Evolutionary conservation across 441 rosid genomes (phyloP).

Genomic region (Brassica hybrid): DNA sequence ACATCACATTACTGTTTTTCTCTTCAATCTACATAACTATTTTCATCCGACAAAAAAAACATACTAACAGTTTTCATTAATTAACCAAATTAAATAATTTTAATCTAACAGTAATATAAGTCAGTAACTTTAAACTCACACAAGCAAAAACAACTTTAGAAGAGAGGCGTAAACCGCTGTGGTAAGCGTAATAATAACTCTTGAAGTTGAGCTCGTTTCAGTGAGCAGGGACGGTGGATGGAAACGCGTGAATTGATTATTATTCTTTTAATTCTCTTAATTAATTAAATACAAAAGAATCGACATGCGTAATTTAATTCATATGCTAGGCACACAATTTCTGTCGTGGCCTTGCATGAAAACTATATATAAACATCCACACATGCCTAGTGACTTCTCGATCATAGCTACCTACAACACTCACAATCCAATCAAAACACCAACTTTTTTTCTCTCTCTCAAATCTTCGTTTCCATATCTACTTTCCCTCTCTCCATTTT

Average conservation of each 20-base stretch:
- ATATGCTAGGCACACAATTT: conserved; percentile 4
- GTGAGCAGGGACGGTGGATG: conserved; percentile 44
- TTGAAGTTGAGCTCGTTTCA: conserved; percentile 26
- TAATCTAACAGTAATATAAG: not conserved
- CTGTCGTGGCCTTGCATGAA: conserved; percentile 42
- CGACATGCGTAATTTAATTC: not conserved
- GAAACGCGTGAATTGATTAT: conserved; percentile 44
- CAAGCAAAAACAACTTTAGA: conserved; percentile 5
- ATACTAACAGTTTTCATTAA: not conserved
- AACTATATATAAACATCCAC: conserved; percentile 44
- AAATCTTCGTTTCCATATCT: conserved; percentile 23
- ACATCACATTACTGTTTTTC: conserved; percentile 4
- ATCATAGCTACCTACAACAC: conserved; percentile 46
- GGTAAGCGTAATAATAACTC: conserved; percentile 12
- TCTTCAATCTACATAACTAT: not conserved
- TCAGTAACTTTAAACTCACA: conserved; percentile 30
- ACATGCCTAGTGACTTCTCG: conserved; percentile 43
- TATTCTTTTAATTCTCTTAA: conserved; percentile 21
- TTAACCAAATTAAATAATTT: not conserved
- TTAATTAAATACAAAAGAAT: conserved; percentile 23
- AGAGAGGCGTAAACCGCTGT: conserved; percentile 15
- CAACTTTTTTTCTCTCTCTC: conserved; percentile 17
- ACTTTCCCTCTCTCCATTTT: not conserved
- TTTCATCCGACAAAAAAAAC: too few species aligned
- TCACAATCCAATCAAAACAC: conserved; percentile 36